Evolutionary conservation across 148 eudicot species (phyloP).

Genomic region (Silene latifolia): DNA sequence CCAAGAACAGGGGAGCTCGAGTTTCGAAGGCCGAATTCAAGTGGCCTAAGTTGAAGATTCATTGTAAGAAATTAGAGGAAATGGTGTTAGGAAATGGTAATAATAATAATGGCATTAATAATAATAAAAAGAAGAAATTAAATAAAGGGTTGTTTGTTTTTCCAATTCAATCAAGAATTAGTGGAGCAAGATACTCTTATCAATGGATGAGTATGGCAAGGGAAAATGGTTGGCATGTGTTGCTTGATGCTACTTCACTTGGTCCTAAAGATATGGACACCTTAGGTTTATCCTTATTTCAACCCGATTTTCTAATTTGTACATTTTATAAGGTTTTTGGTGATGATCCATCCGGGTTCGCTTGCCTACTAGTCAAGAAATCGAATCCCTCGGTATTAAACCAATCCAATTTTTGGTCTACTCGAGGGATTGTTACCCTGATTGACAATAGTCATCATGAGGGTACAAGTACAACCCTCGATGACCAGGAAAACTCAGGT

Average conservation of each 20-base stretch:
- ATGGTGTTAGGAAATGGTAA: conserved; percentile 24
- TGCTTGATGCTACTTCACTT: conserved; percentile 59
- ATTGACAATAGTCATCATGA: not conserved
- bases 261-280: conserved; percentile 78
- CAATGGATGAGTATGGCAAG: conserved; percentile 66
- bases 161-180: conserved; percentile 57
- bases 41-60: conserved; percentile 61
- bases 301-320: conserved; percentile 58
- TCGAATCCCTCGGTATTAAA: conserved; percentile 29
- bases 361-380: conserved; percentile 62
- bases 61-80: conserved; percentile 37
- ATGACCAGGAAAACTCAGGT: not conserved
- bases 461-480: not conserved
- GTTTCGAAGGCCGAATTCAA: conserved; percentile 47
- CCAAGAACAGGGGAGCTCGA: conserved; percentile 37
- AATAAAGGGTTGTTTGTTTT: conserved; percentile 56
- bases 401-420: conserved; percentile 16
- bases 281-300: conserved; percentile 61
- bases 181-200: conserved; percentile 61
- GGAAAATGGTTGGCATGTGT: conserved; percentile 75
- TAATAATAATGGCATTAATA: not conserved
- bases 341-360: conserved; percentile 62
- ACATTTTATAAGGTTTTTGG: conserved; percentile 70
- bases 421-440: conserved; percentile 38
- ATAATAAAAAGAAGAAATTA: conserved; percentile 17